These are phyloP conservation scores for Colletotrichum viniferum DNA, from an alignment of 2,329 filamentous ascomycete genomes.

Conservation along the genomic window DNA sequence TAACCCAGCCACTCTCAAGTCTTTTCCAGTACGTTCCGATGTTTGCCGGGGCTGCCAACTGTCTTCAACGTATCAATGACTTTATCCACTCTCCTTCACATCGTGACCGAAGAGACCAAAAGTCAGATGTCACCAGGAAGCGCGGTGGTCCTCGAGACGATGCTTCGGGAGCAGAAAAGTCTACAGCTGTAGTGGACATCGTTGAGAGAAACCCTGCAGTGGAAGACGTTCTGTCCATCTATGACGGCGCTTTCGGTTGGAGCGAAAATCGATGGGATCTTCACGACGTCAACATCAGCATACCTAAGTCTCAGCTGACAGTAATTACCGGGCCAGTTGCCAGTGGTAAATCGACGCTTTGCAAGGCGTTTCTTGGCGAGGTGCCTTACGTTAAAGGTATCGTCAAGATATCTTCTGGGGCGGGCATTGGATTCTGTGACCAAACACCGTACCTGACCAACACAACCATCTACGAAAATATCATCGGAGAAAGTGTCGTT, in stretches of 20 bases:
- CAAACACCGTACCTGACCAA: slow-evolving; percentile 36
- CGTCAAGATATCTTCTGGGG: not conserved
- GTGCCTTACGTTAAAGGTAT: not conserved
- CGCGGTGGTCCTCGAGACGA: not conserved
- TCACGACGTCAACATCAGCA: not conserved
- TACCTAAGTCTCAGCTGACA: not conserved
- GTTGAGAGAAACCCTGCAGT: not conserved
- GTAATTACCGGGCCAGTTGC: not conserved
- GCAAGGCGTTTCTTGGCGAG: not conserved
- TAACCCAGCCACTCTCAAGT: not conserved
- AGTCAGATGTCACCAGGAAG: not conserved
- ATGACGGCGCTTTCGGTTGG: not conserved
- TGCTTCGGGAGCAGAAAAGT: not conserved
- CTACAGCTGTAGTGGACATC: not conserved
- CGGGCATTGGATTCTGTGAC: slow-evolving; percentile 28
- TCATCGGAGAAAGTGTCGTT: slow-evolving; percentile 36
- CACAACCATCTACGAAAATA: slow-evolving; percentile 38
- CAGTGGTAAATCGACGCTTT: not conserved
- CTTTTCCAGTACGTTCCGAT: not conserved
- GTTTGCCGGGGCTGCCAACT: not conserved
- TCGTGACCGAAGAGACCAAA: not conserved
- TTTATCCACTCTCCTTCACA: not conserved
- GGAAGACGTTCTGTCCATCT: not conserved
- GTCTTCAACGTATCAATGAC: not conserved
- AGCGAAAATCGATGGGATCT: not conserved